Base-by-base conservation (phyloP, 257 asterid species). In the Orobanche coerulescens region DNA sequence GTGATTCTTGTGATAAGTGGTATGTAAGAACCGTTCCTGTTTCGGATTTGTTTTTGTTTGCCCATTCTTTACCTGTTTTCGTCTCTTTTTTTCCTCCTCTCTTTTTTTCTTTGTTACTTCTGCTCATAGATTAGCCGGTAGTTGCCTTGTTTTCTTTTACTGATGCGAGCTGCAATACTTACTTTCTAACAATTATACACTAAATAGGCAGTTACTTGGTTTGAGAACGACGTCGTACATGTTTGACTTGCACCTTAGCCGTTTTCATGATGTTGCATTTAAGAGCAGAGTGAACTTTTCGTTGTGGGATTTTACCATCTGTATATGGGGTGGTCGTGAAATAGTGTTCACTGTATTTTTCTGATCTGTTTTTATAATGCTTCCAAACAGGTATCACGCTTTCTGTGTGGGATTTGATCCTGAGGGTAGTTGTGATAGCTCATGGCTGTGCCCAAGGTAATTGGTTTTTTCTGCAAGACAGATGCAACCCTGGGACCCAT, bases 361-460 rank as follows among this genome's bases (percentile, higher is more conserved):
- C 73, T 73, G 42, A 76, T 72, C 47, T 47, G 36, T 54, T 51
- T 60, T 36, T 70, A 26, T 58, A 64, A 60, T 74, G 34, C 58
- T 40, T 68, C 65, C 64, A 43, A 71, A 74, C 65, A 93, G 98
- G 98, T 93, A 88, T 72, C 98, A 93, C 68, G 98, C 98, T 19
- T 80, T 79, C 74, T 93, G 98, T 77, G 98, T 89, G 76, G 97
- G 95, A 71, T 93, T 89, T 77, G 97, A 93, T 74, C 73, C 98
- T 48, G 95, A 89, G 75, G 87, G 93, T 66, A 70, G 86, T 67
- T 86, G 88, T 71, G 95, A 88, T 50, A 73, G 78, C 75, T 84
- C 97, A 70, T 93, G 98, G 98, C 76, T 88, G 36, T 93, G 98
- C 75, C 95, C 98, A 65, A 85, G 98, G 98, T 87, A 80, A 76